A percentile compares a stretch with the other conserved stretches of the same genome.
Conservation (phyloP, 176 grass and related monocot genomes). For the Bothriochloa decipiens region DNA sequence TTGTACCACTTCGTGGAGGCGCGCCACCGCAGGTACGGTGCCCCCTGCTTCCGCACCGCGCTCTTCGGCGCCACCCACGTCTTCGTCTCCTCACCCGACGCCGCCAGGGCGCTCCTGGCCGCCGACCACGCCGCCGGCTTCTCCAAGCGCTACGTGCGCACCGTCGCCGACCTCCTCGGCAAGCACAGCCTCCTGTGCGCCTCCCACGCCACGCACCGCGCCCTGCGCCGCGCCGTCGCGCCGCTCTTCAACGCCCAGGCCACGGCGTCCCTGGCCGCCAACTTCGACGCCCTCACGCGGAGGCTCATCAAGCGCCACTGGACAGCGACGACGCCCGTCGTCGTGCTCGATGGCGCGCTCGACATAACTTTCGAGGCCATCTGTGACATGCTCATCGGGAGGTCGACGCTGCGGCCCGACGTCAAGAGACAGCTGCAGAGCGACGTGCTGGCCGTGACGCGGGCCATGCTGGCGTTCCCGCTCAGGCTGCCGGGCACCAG, state of each 20-base stretch:
- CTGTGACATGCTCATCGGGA: conserved; percentile 75
- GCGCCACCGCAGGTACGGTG: conserved; percentile 58
- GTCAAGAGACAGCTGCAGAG: conserved; percentile 40
- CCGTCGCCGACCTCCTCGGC: conserved; percentile 70
- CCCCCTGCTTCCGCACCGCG: conserved; percentile 65
- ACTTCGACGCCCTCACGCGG: conserved; percentile 37
- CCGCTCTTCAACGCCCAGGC: conserved; percentile 51
- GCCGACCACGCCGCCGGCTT: conserved; percentile 46
- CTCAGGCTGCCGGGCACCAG: conserved; percentile 67
- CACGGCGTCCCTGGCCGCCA: conserved; percentile 36
- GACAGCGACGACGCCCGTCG: neutral
- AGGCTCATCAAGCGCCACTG: conserved; percentile 12
- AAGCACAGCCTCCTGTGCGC: conserved; percentile 80
- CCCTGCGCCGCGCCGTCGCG: conserved; percentile 58
- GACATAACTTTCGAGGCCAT: conserved; percentile 71
- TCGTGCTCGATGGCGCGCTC: conserved; percentile 70
- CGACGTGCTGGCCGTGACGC: conserved; percentile 68
- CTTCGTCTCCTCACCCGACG: conserved; percentile 57
- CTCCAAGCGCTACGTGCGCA: conserved; percentile 85
- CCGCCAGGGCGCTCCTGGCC: conserved; percentile 40
- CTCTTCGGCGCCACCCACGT: conserved; percentile 82
- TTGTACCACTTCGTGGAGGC: conserved; percentile 79
- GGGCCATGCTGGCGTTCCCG: conserved; percentile 82
- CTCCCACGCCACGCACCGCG: conserved; percentile 58
- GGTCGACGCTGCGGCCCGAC: conserved; percentile 20